Percentiles rank a stretch among this genome's conserved stretches.
phyloP scores from a whole-genome alignment of 2,329 filamentous ascomycete genomes.

The Clonostachys solani region DNA sequence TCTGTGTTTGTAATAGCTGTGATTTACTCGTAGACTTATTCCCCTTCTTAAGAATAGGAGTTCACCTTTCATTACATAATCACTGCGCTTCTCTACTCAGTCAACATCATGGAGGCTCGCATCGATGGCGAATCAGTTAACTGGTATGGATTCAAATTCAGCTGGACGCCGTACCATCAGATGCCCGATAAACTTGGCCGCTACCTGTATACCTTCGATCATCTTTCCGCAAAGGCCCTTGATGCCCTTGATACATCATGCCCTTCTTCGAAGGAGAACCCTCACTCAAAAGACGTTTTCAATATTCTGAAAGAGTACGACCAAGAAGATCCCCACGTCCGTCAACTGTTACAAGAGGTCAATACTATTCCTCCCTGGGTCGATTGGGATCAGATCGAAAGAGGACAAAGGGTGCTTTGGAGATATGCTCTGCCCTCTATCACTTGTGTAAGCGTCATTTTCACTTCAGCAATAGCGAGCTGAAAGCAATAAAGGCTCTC shows the following conservation, averaged over 20 bases:
- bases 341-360: constrained; percentile 60
- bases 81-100: too few relatives aligned
- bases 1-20: too few relatives aligned
- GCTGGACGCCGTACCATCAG: constrained; percentile 63
- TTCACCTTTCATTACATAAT: too few relatives aligned
- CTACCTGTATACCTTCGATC: constrained; percentile 64
- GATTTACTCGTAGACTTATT: too few relatives aligned
- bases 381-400: constrained; percentile 69
- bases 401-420: constrained; percentile 75
- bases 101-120: not conserved
- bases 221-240: constrained; percentile 61
- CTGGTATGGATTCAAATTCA: constrained; percentile 49
- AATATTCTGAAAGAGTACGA: constrained; percentile 55
- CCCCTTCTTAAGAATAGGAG: too few relatives aligned
- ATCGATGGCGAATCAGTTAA: not conserved
- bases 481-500: not conserved
- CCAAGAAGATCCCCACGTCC: constrained; percentile 46
- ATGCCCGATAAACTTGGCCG: constrained; percentile 54
- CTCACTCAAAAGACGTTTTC: constrained; percentile 53
- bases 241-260: constrained; percentile 54
- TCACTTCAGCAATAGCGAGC: not conserved
- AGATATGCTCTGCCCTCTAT: constrained; percentile 67
- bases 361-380: constrained; percentile 70
- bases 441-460: constrained; percentile 39
- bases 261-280: constrained; percentile 15